phyloP scores from a whole-genome alignment of 1,284 basidiomycete species.

The Trametes hirsuta region DNA sequence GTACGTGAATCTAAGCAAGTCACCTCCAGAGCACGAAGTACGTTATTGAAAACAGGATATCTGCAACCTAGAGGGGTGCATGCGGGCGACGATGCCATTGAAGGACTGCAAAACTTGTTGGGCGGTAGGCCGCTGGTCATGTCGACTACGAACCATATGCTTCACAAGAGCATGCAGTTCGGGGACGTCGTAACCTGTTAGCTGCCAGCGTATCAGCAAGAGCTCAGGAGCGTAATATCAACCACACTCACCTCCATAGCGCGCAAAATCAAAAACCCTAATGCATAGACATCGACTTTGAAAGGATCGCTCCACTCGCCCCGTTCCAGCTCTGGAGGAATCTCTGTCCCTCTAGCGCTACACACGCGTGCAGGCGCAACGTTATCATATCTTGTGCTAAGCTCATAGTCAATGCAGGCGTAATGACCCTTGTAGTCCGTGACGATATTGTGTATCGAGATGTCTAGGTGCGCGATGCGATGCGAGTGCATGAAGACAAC shows the following conservation, averaged over 20 bases:
- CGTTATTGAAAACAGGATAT: slow-evolving; percentile 1
- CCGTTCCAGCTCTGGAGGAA: slow-evolving; percentile 69
- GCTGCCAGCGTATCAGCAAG: slow-evolving; percentile 37
- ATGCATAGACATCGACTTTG: slow-evolving; percentile 73
- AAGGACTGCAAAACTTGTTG: slow-evolving; percentile 52
- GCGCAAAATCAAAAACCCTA: slow-evolving; percentile 63
- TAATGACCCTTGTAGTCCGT: slow-evolving; percentile 64
- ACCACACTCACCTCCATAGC: slow-evolving; percentile 59
- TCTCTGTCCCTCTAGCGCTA: slow-evolving; percentile 57
- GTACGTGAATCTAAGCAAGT: neutral
- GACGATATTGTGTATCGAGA: slow-evolving; percentile 68
- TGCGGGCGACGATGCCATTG: slow-evolving; percentile 44
- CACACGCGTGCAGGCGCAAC: slow-evolving; percentile 42
- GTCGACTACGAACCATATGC: slow-evolving; percentile 58
- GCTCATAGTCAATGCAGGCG: slow-evolving; percentile 74
- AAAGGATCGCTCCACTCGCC: slow-evolving; percentile 58
- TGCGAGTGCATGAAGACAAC: slow-evolving; percentile 69
- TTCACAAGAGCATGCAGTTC: slow-evolving; percentile 55
- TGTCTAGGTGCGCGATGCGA: slow-evolving; percentile 69
- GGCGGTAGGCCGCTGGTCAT: slow-evolving; percentile 54
- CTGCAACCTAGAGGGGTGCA: slow-evolving; percentile 39
- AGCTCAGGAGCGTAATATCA: neutral
- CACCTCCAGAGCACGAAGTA: too few relatives aligned
- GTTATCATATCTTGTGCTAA: slow-evolving; percentile 56
- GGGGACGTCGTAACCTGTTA: slow-evolving; percentile 57